Conservation (phyloP, 2,329 filamentous ascomycete genomes). For the Neurospora crassa region DNA sequence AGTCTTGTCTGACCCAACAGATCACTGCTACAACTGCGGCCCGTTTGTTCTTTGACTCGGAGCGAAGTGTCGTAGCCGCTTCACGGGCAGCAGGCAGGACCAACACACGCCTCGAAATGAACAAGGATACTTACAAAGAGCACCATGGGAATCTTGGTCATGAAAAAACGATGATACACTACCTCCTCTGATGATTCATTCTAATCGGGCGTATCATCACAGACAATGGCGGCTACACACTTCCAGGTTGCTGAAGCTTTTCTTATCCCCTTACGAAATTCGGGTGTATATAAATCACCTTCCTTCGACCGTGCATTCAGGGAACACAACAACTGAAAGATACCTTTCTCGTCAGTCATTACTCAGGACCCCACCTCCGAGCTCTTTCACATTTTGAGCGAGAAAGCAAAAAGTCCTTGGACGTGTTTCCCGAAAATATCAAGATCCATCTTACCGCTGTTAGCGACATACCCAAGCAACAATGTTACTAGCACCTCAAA, state of each 20-base stretch:
- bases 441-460: neutral
- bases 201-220: neutral
- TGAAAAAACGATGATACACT: neutral
- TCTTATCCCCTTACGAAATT: neutral
- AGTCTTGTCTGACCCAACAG: neutral
- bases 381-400: neutral
- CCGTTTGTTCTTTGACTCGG: neutral
- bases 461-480: neutral
- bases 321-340: too few relatives aligned
- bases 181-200: neutral
- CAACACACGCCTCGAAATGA: neutral
- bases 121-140: neutral
- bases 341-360: neutral
- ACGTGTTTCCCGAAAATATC: neutral
- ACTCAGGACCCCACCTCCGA: neutral
- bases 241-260: neutral
- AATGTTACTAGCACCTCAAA: neutral
- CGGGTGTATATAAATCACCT: neutral
- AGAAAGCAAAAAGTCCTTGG: neutral
- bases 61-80: neutral
- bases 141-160: neutral
- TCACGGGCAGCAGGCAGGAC: neutral
- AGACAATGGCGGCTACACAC: neutral
- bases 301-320: neutral
- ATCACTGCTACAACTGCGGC: neutral